Percentiles rank a stretch among this genome's conserved stretches.
phyloP scores from a whole-genome alignment of 129 eudicot species.

The Flaveria robusta region DNA sequence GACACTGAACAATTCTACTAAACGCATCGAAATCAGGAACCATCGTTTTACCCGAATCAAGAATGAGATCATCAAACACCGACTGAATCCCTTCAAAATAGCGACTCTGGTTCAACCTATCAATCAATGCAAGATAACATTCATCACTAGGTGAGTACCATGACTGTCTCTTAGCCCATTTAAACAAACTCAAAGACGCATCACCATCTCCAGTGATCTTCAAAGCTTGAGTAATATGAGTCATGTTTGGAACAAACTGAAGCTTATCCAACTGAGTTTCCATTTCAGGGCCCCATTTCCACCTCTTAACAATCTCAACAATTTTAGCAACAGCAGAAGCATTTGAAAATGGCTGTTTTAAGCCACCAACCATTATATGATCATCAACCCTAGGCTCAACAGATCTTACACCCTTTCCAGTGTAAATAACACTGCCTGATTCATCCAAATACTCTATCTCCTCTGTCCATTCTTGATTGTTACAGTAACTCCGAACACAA shows the following conservation, averaged over 20 bases:
- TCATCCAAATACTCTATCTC: constrained; percentile 84
- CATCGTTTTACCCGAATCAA: constrained; percentile 42
- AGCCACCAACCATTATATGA: constrained; percentile 85
- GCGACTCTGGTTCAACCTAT: constrained; percentile 66
- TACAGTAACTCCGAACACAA: constrained; percentile 50
- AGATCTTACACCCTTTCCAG: constrained; percentile 81
- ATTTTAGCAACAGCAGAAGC: constrained; percentile 85
- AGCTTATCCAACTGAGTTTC: constrained; percentile 86
- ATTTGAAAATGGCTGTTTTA: constrained; percentile 76
- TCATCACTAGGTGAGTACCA: constrained; percentile 80
- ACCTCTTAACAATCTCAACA: constrained; percentile 87
- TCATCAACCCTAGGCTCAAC: constrained; percentile 80
- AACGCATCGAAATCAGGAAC: constrained; percentile 46
- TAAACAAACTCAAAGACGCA: constrained; percentile 65
- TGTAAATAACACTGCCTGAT: constrained; percentile 65
- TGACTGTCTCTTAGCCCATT: constrained; percentile 84
- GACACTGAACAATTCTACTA: constrained; percentile 73
- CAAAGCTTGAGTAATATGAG: constrained; percentile 72
- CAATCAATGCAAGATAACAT: constrained; percentile 66
- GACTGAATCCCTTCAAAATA: constrained; percentile 81
- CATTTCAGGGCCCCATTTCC: constrained; percentile 99
- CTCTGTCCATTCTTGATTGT: constrained; percentile 69
- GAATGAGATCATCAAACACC: constrained; percentile 75
- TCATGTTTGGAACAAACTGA: constrained; percentile 86
- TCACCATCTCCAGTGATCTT: constrained; percentile 63